Evolutionary conservation across 1,139 yeast species (phyloP), one percentile per base, ranked within the genome.

Genomic region (Pichia sp.): DNA sequence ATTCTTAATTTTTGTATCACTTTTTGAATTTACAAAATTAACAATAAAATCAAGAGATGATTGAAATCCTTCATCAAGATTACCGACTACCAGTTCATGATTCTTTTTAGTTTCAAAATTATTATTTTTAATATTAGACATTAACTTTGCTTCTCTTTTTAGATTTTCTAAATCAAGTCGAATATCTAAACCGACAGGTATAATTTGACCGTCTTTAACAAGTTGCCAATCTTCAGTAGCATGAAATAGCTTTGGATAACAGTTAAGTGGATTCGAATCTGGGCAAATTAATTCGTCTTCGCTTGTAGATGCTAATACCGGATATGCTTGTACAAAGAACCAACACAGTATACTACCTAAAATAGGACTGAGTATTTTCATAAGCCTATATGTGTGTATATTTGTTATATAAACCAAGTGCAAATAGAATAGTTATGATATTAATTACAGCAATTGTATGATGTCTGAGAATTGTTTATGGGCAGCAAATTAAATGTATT

Each of bases 101-200:
- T 52, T 49, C 4, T 38, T 39, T 4, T 16, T 20, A 4, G n/a
- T 31, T 6, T 16, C 16, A 27, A n/a, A 39, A 8, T 33, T 41
- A 4, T 49, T 49, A 4, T 37, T 43, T 7, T 53, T 55, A 6
- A 55, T 57, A 28, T 46, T 56, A 5, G 6, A 22, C 35, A 27
- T 25, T 24, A 82, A 47, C 52, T 76, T 83, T 1, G 95, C 96
- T 59, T 82, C 86, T 57, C 71, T 77, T 35, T 66, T 62, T 27
- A 82, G 79, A 0, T 89, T 82, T 27, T 82, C 87, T 45, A 85
- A 66, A 60, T 87, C 76, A 56, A 83, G 59, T 56, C 87, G 69
- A 38, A 84, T 79, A 63, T 87, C 95, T 38, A 87, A 66, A 0
- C 96, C 96, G 20, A 74, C 74, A 1, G 96, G 95, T 7, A 87